Evolutionary conservation across 441 rosid species (phyloP), one percentile per base, ranked within the genome.

Genomic region (Mallotus japonicus): DNA sequence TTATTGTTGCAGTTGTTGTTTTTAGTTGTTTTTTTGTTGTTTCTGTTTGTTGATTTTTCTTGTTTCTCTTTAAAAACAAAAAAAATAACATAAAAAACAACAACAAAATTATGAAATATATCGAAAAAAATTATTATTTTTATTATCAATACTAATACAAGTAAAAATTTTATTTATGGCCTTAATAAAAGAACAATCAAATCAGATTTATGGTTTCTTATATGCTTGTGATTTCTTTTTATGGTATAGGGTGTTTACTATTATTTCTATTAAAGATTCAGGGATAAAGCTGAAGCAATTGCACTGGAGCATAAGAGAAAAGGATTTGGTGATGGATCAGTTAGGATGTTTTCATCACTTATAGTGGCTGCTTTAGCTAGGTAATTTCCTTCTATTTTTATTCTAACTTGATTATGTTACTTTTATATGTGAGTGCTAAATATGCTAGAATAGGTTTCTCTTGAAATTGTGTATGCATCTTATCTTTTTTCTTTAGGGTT

Each of bases 261-360:
- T 82, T 95, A 91, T 90, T 92, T 92, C 87, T 95, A 92, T 91
- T 95, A 95, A 92, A 91, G 91, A 85, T 95, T 95, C 84, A 89
- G 98, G 88, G 89, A 79, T 79, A 92, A 79, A 85, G 97, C 90
- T 73, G 96, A 88, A 87, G 83, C 83, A 73, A 76, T 81, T 47
- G 97, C 98, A 24, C 83, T 84, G 73, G 80, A 77, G 71, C 80
- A 44, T 53, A 87, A 65, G 76, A 88, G 78, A 83, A 87, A 78
- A 65, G 99, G 98, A 56, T 60, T 90, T 63, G 98, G 98, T 77
- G 97, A 92, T 74, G 99, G 99, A 77, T 82, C 98, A 16, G 97
- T 95, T 76, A 98, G 99, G 73, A 87, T 92, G 92, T 70, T 95
- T 56, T 83, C 98, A 58, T 92, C 99, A 6, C 99, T 95, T 50